A percentile compares a stretch with the other conserved stretches of the same genome.
These are phyloP conservation scores for Lipomyces mesembrius DNA, from an alignment of 805 yeast genomes.

Conservation along the genomic window DNA sequence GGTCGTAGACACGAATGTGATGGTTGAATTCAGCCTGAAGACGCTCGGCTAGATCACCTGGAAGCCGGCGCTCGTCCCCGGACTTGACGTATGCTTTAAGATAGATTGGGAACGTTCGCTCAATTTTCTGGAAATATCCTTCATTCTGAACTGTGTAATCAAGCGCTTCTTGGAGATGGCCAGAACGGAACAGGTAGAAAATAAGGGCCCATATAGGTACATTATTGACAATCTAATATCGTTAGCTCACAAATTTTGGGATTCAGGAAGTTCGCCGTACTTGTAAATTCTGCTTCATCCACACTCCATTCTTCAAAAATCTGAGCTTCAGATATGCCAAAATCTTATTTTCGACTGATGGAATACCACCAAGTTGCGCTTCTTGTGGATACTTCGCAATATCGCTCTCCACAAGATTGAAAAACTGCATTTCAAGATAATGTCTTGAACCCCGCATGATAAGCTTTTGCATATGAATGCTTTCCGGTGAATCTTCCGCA, in stretches of 20 bases:
- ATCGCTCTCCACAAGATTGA: slow-evolving; percentile 68
- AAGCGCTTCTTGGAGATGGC: slow-evolving; percentile 77
- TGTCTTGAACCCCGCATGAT: slow-evolving; percentile 60
- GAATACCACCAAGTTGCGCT: slow-evolving; percentile 64
- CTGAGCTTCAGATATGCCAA: slow-evolving; percentile 61
- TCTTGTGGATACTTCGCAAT: slow-evolving; percentile 57
- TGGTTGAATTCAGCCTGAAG: slow-evolving; percentile 82
- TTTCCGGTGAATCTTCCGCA: slow-evolving; percentile 43
- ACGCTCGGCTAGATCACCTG: slow-evolving; percentile 69
- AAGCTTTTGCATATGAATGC: slow-evolving; percentile 47
- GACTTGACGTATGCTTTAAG: slow-evolving; percentile 70
- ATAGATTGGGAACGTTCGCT: slow-evolving; percentile 80
- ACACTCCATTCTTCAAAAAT: slow-evolving; percentile 51
- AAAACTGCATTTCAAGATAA: slow-evolving; percentile 77
- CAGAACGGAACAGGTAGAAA: slow-evolving; percentile 83
- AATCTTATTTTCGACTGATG: slow-evolving; percentile 74
- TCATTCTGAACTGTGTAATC: slow-evolving; percentile 66
- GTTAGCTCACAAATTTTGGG: neutral
- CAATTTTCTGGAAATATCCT: slow-evolving; percentile 79
- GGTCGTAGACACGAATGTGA: slow-evolving; percentile 64
- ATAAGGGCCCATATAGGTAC: slow-evolving; percentile 93
- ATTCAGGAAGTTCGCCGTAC: slow-evolving; percentile 1
- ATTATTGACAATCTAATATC: slow-evolving; percentile 63
- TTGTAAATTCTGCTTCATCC: slow-evolving; percentile 61
- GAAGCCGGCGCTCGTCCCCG: slow-evolving; percentile 55